Evolutionary conservation across 148 eudicot species (phyloP).

Genomic region (Fallopia convolvulus): DNA sequence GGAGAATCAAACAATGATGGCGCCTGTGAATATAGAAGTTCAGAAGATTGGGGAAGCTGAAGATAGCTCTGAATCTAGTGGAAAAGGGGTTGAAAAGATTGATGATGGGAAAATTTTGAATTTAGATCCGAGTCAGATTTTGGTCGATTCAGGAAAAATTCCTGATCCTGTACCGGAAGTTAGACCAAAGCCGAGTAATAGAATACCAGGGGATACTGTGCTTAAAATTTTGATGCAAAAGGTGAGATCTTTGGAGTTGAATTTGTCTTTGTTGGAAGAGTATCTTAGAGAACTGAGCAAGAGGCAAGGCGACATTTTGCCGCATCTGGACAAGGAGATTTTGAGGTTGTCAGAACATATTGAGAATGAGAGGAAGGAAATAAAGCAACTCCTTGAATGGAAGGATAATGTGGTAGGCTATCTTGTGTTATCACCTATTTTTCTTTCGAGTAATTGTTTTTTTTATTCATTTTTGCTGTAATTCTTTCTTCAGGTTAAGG

Average conservation of each 20-base stretch:
- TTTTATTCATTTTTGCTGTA: neutral
- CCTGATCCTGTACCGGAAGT: constrained; percentile 42
- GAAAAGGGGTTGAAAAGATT: constrained; percentile 29
- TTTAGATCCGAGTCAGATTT: constrained; percentile 28
- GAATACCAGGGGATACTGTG: constrained; percentile 72
- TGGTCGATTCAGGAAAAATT: constrained; percentile 22
- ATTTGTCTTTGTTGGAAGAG: constrained; percentile 68
- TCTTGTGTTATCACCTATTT: neutral
- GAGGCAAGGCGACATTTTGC: constrained; percentile 56
- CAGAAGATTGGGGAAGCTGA: constrained; percentile 30
- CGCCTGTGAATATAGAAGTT: constrained; percentile 27
- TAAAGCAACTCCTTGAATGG: constrained; percentile 62
- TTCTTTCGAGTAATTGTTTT: neutral
- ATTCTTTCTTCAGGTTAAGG: constrained; percentile 41
- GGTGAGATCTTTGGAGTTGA: constrained; percentile 71
- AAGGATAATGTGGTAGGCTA: constrained; percentile 48
- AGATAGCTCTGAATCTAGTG: constrained; percentile 22
- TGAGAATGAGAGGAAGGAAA: constrained; percentile 47
- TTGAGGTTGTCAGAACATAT: constrained; percentile 30
- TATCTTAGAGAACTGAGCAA: constrained; percentile 58
- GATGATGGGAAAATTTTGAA: constrained; percentile 28
- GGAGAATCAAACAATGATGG: constrained; percentile 27
- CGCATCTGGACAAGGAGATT: constrained; percentile 61
- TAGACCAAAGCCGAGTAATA: constrained; percentile 45
- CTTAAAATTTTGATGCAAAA: constrained; percentile 83